Percentiles rank a stretch among this genome's conserved stretches.
Evolutionary conservation across 2,329 filamentous ascomycete genomes (phyloP).

Genomic region (Incumbomyces lentus): DNA sequence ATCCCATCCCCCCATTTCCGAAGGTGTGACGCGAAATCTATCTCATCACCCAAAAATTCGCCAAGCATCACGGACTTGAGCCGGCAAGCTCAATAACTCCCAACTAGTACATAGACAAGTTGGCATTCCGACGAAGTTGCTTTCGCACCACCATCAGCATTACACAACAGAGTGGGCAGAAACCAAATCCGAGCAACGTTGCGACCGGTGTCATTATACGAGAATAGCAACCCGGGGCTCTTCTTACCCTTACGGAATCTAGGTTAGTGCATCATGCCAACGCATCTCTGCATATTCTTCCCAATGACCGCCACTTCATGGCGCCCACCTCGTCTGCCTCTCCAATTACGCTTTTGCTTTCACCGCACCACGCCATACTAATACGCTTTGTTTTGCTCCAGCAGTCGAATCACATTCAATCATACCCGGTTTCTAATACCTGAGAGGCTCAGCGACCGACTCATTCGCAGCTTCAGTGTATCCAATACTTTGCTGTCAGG

Average conservation of each 20-base stretch:
- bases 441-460: slow-evolving; percentile 3
- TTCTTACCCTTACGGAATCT: slow-evolving; percentile 11
- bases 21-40: too few species aligned
- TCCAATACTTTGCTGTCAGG: slow-evolving; percentile 11
- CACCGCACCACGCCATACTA: slow-evolving; percentile 17
- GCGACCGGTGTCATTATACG: slow-evolving; percentile 7
- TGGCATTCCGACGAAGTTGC: too few species aligned
- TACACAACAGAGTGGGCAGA: slow-evolving; percentile 3
- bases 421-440: neutral
- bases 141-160: neutral
- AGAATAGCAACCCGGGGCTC: slow-evolving; percentile 17
- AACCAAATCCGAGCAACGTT: neutral
- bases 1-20: too few species aligned
- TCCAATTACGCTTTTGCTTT: slow-evolving; percentile 15
- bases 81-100: too few species aligned
- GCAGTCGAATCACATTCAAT: slow-evolving; percentile 17
- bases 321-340: slow-evolving; percentile 13
- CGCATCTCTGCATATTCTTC: slow-evolving; percentile 19
- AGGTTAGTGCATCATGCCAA: slow-evolving; percentile 20
- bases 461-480: neutral
- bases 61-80: too few species aligned
- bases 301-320: slow-evolving; percentile 16
- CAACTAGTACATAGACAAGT: too few species aligned
- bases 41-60: too few species aligned
- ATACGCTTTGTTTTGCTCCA: slow-evolving; percentile 13